Conservation (phyloP, 495 filamentous ascomycete genomes). For the Chaetomium cochliodes region DNA sequence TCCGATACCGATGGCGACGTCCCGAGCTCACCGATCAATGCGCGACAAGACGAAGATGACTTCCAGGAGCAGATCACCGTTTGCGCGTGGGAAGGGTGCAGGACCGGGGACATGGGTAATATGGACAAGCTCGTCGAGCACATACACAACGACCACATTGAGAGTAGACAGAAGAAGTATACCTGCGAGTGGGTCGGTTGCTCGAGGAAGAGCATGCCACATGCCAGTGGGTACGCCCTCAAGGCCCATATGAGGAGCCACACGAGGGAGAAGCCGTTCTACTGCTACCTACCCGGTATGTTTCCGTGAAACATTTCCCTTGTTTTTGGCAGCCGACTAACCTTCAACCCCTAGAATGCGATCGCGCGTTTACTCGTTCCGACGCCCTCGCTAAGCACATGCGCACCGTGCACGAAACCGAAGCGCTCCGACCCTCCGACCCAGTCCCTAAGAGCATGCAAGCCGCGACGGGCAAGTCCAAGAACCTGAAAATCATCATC, state of each 20-base stretch:
- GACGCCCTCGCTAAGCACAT: conserved; percentile 98
- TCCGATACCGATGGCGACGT: conserved; percentile 85
- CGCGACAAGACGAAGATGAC: conserved; percentile 72
- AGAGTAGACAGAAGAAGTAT: conserved; percentile 68
- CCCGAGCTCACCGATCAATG: conserved; percentile 64
- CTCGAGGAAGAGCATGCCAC: conserved; percentile 76
- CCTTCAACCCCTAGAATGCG: conserved; percentile 67
- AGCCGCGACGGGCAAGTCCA: conserved; percentile 51
- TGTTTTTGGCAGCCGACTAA: background rate
- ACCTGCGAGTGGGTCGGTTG: conserved; percentile 95
- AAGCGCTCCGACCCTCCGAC: conserved; percentile 84
- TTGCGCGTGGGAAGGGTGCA: conserved; percentile 88
- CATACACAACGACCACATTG: conserved; percentile 91
- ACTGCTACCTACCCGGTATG: conserved; percentile 87
- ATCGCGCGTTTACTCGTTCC: conserved; percentile 93
- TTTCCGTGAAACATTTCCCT: too few species aligned
- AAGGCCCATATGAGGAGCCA: conserved; percentile 97
- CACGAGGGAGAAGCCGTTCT: conserved; percentile 97
- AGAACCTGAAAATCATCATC: conserved; percentile 64
- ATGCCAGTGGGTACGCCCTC: conserved; percentile 92
- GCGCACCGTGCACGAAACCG: conserved; percentile 97
- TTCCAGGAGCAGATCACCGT: conserved; percentile 85
- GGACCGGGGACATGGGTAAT: conserved; percentile 74
- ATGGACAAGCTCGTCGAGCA: conserved; percentile 94
- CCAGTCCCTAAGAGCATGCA: conserved; percentile 76